Evolutionary conservation across 2,329 filamentous ascomycete species (phyloP), one percentile per base, ranked within the genome.

Genomic region (Zopfia rhizophila): DNA sequence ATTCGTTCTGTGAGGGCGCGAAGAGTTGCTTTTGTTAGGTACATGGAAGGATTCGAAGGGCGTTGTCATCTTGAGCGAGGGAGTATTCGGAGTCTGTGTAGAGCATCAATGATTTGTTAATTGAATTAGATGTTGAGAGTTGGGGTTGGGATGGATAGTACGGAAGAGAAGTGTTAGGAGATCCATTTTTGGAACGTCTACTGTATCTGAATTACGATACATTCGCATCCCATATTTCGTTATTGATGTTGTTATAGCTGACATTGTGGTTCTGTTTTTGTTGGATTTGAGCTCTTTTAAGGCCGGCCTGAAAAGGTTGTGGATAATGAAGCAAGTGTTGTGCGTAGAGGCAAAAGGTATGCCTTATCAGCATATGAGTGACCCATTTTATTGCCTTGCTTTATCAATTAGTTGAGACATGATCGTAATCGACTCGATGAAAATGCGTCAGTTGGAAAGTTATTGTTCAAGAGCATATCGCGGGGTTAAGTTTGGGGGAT

Each of bases 21-120:
- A 3, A 79, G 72, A 23, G 75, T 68, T 1, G 72, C 68, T 63
- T 82, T 85, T 37, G 78, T 85, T 44, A 86, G 70, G 49, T 65
- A 64, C 41, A 78, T 74, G n/a, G 68, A 68, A 0, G 82, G 79
- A 38, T 84, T 72, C 10, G 74, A 3, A 86, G 60, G 2, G 80
- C 56, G 0, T 76, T 79, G 38, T 82, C 74, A 36, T 83, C 79
- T 14, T 74, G 51, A 12, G 67, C 59, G 7, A 58, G 50, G 18
- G 54, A 58, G 25, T 64, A 50, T 28, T 66, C 58, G 5, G 49
- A 47, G 21, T 52, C 45, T 55, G 19, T 6, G 22, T 32, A 13
- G 7, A 33, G 48, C 11, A 23, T 28, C 14, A 13, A 23, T n/a
- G 5, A 17, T 17, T 13, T n/a, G 29, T 44, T 29, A 48, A 31